Evolutionary conservation across 2,329 filamentous ascomycete species (phyloP).

Genomic region (Venturia aucupariae): DNA sequence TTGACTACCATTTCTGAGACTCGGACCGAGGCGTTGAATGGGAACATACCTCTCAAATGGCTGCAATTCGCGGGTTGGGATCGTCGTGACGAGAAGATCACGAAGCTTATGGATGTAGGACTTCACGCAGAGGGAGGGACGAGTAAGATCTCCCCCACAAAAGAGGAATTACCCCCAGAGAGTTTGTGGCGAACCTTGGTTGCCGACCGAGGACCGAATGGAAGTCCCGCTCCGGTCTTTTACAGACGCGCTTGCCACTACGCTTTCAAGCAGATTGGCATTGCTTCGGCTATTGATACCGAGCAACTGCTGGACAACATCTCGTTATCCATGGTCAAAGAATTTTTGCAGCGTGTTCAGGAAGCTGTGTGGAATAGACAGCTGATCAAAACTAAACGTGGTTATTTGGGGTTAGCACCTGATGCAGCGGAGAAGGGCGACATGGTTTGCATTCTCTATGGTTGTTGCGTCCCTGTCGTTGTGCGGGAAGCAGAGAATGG

Average conservation of each 20-base stretch:
- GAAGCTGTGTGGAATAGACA: constrained; percentile 12
- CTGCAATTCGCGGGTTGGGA: constrained; percentile 8
- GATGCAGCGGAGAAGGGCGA: constrained; percentile 5
- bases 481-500: background rate
- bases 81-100: background rate
- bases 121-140: background rate
- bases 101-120: too few species aligned
- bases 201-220: constrained; percentile 2
- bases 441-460: constrained; percentile 11
- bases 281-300: background rate
- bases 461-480: constrained; percentile 11
- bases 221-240: background rate
- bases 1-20: background rate
- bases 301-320: background rate
- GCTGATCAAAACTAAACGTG: constrained; percentile 5
- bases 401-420: background rate
- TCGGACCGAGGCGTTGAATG: background rate
- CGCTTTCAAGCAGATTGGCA: background rate
- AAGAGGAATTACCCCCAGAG: constrained; percentile 22
- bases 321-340: background rate
- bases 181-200: constrained; percentile 7
- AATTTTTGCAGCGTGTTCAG: constrained; percentile 9
- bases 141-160: background rate
- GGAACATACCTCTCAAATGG: constrained; percentile 7
- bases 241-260: constrained; percentile 3